Base-by-base conservation (phyloP, 805 yeast genomes). In the Torulaspora maleeae region DNA sequence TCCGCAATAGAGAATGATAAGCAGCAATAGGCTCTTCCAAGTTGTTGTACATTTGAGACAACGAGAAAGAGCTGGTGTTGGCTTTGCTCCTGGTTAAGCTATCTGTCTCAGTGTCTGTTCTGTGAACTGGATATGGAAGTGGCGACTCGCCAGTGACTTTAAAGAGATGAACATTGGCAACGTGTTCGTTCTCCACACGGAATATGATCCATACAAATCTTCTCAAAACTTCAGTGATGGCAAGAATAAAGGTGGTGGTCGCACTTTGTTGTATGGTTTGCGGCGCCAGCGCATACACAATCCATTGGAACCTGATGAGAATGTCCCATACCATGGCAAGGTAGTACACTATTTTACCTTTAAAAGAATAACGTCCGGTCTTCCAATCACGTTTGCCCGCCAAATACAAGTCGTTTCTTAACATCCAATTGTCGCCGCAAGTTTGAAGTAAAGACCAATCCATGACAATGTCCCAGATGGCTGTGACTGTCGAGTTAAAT, bases 151-250 rank as follows among this genome's bases (percentile, higher is more conserved):
- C 79, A 8, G 95, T 82, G 0, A 97, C 98, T 52, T 95, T 76
- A 65, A 82, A 86, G 36, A 88, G 68, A 44, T 80, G 80, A 9
- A 89, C 95, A 61, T 91, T 91, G 0, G 97, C 82, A 38, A 90
- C 83, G 64, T 93, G 99, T 65, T 93, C 98, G 66, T 93, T 93
- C 56, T 93, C 99, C 76, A 93, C 84, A 69, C 99, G 81, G 71
- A 93, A 83, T 39, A 86, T 77, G 6, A 88, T 74, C 99, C 99
- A 93, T 11, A 91, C 69, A 54, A 87, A 84, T 60, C 99, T 74
- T 61, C 99, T 76, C 2, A 85, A 27, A 3, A 88, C 66, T 64
- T 93, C 99, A 0, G 93, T 87, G 24, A 86, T 53, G 0, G 95
- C 96, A 39, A 93, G 78, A 41, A 78, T 73, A 60, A 91, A 90